Evolutionary conservation across 2,329 filamentous ascomycete species (phyloP).

Genomic region (Calonectria naviculata): DNA sequence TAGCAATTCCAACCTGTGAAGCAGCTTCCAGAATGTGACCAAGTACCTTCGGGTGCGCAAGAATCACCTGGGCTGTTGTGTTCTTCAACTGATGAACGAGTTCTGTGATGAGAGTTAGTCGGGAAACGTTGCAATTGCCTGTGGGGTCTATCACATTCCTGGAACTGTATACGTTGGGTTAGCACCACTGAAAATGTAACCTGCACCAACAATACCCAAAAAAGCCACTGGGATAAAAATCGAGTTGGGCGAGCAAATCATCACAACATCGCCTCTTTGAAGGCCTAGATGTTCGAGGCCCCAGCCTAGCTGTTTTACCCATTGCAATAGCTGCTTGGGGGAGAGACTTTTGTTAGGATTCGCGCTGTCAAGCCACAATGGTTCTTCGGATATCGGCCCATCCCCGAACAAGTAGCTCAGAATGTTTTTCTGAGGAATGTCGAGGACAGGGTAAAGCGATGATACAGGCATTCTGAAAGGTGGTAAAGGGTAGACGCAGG

Average conservation of each 20-base stretch:
- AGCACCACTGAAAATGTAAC: constrained; percentile 64
- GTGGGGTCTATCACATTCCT: constrained; percentile 45
- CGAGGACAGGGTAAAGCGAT: constrained; percentile 54
- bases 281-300: constrained; percentile 60
- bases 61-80: constrained; percentile 59
- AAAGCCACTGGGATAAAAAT: constrained; percentile 66
- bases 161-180: constrained; percentile 63
- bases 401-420: constrained; percentile 50
- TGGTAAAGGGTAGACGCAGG: background rate
- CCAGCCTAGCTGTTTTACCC: constrained; percentile 62
- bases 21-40: constrained; percentile 56
- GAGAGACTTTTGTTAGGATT: constrained; percentile 57
- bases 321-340: constrained; percentile 58
- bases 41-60: constrained; percentile 60
- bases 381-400: constrained; percentile 51
- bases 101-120: constrained; percentile 48
- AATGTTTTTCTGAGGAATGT: constrained; percentile 58
- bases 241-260: constrained; percentile 66
- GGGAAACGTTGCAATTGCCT: background rate
- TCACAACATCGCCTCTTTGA: constrained; percentile 60
- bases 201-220: constrained; percentile 63
- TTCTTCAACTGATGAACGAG: constrained; percentile 63
- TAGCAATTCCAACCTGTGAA: constrained; percentile 51
- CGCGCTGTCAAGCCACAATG: constrained; percentile 65
- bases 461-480: constrained; percentile 51